Percentiles rank a stretch among this genome's conserved stretches.
phyloP scores from a whole-genome alignment of 805 yeast species.

The Zygosaccharomyces bailii region DNA sequence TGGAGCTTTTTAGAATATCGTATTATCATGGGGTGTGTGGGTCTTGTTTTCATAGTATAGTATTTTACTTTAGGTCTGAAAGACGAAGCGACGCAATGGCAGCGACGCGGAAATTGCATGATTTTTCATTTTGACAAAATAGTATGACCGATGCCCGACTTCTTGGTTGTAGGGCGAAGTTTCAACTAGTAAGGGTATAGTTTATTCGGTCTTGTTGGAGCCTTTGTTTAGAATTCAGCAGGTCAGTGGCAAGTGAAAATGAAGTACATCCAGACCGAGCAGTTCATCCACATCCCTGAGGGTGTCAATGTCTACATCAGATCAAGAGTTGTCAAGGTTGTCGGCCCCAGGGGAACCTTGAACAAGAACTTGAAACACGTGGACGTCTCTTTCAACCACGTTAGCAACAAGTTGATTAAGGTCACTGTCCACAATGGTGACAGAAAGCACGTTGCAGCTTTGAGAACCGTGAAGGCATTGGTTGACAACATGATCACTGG shows the following conservation, averaged over 20 bases:
- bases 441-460: constrained; percentile 99
- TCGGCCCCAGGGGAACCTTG: constrained; percentile 97
- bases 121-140: constrained; percentile 8
- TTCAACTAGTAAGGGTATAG: constrained; percentile 3
- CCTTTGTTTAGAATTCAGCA: not conserved
- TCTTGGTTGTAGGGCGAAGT: not conserved
- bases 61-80: no score
- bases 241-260: constrained; percentile 32
- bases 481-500: constrained; percentile 93
- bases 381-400: constrained; percentile 86
- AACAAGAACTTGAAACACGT: constrained; percentile 90
- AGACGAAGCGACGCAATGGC: constrained; percentile 6
- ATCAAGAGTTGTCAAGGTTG: constrained; percentile 84
- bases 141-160: not conserved
- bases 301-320: constrained; percentile 89
- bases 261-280: constrained; percentile 89
- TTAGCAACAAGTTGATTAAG: constrained; percentile 68
- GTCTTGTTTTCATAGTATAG: no score
- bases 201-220: constrained; percentile 1
- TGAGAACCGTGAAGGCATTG: constrained; percentile 97
- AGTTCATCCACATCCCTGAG: constrained; percentile 80
- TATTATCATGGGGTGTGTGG: not conserved
- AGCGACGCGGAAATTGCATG: constrained; percentile 4
- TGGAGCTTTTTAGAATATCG: not conserved
- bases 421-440: constrained; percentile 97